Conservation (phyloP, 2,329 filamentous ascomycete genomes). For the Niveomyces coronatus region DNA sequence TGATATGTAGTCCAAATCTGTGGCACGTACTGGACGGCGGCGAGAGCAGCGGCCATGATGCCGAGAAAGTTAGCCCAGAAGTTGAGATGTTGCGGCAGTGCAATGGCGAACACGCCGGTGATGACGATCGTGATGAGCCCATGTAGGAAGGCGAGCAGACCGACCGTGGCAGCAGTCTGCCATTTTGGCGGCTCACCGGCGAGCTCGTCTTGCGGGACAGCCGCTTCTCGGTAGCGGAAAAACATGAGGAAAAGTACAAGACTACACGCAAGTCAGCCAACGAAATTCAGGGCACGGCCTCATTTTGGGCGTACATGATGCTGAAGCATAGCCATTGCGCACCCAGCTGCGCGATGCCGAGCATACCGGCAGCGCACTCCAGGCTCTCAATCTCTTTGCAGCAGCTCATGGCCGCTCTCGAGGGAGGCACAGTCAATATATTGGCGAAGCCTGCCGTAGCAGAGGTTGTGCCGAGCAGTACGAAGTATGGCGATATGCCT, state of each 20-base stretch:
- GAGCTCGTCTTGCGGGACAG: constrained; percentile 38
- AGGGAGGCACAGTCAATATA: constrained; percentile 79
- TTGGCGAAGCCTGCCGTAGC: constrained; percentile 85
- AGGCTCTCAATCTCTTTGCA: constrained; percentile 72
- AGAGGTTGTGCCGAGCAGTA: constrained; percentile 86
- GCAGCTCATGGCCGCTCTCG: constrained; percentile 72
- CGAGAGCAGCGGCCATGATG: constrained; percentile 65
- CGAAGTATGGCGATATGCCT: constrained; percentile 90
- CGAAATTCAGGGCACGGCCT: background rate
- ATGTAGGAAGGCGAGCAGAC: constrained; percentile 62
- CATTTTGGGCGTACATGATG: constrained; percentile 58
- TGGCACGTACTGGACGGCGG: constrained; percentile 84
- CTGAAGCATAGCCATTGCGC: constrained; percentile 88
- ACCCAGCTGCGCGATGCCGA: constrained; percentile 86
- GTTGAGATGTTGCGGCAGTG: constrained; percentile 53
- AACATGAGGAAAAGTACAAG: constrained; percentile 91
- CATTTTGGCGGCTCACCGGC: constrained; percentile 52
- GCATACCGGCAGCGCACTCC: constrained; percentile 73
- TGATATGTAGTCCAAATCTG: constrained; percentile 89
- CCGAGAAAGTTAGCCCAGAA: constrained; percentile 81
- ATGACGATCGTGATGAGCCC: constrained; percentile 61
- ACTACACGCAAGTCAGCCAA: constrained; percentile 36
- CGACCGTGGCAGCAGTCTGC: constrained; percentile 69
- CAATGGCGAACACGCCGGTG: constrained; percentile 55
- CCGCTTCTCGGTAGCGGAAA: constrained; percentile 59